Conservation (phyloP, 1,284 basidiomycete species). For the Ganoderma multipileum region DNA sequence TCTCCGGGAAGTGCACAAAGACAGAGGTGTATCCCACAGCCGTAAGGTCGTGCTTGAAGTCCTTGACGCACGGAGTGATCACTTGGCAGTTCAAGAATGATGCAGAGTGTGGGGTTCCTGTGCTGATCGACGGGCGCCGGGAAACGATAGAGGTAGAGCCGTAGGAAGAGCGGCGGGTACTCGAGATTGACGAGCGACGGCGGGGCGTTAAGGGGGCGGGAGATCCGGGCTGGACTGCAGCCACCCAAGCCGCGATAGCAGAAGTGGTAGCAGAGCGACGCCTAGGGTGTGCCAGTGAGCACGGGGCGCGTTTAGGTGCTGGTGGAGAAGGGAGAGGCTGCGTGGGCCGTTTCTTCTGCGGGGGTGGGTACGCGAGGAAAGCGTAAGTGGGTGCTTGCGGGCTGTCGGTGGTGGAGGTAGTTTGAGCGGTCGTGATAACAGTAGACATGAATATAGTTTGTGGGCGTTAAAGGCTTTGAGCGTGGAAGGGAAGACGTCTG, state of each 20-base stretch:
- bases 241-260: constrained; percentile 58
- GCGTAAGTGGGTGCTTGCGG: constrained; percentile 36
- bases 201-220: constrained; percentile 52
- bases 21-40: constrained; percentile 69
- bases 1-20: constrained; percentile 61
- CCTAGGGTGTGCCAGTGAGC: constrained; percentile 38
- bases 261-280: constrained; percentile 44
- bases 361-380: constrained; percentile 41
- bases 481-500: constrained; percentile 21
- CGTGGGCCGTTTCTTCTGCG: constrained; percentile 43
- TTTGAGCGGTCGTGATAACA: constrained; percentile 17
- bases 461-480: constrained; percentile 6
- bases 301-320: constrained; percentile 41
- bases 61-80: constrained; percentile 44
- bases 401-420: constrained; percentile 17
- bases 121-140: constrained; percentile 46
- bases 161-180: constrained; percentile 43
- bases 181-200: constrained; percentile 38
- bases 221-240: constrained; percentile 71
- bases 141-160: constrained; percentile 32
- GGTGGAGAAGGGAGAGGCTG: constrained; percentile 41
- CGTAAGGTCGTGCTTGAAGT: constrained; percentile 59
- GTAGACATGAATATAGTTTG: constrained; percentile 33
- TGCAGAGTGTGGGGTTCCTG: constrained; percentile 36
- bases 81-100: constrained; percentile 49